Evolutionary conservation across 2,329 filamentous ascomycete species (phyloP).

Genomic region (Aschersonia sp.): DNA sequence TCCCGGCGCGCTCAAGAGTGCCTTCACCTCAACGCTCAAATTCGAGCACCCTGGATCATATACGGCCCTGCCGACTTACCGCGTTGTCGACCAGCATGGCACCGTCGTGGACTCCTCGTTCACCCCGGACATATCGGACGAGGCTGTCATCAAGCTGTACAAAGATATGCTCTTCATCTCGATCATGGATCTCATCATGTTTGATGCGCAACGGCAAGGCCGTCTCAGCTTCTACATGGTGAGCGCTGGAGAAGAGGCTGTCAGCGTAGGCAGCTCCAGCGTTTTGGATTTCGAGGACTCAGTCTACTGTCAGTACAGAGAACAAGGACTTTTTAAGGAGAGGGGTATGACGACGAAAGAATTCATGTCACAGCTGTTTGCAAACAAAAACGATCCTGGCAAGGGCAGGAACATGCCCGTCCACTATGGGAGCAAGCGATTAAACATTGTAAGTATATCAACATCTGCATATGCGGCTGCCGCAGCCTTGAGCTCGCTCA

Average conservation of each 20-base stretch:
- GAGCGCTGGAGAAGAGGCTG: slow-evolving; percentile 85
- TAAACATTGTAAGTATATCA: slow-evolving; percentile 58
- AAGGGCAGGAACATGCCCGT: slow-evolving; percentile 92
- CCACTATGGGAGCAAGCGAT: slow-evolving; percentile 74
- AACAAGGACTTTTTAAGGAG: slow-evolving; percentile 81
- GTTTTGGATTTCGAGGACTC: slow-evolving; percentile 75
- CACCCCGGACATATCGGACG: slow-evolving; percentile 53
- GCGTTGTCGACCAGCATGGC: slow-evolving; percentile 81
- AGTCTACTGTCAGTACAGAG: slow-evolving; percentile 87
- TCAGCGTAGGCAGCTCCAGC: slow-evolving; percentile 77
- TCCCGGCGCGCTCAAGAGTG: slow-evolving; percentile 87
- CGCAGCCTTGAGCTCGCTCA: no score
- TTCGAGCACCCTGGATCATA: slow-evolving; percentile 63
- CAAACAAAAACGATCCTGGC: slow-evolving; percentile 68
- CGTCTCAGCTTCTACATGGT: slow-evolving; percentile 95
- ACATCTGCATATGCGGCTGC: background rate
- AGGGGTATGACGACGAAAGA: slow-evolving; percentile 75
- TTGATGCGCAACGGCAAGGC: slow-evolving; percentile 92
- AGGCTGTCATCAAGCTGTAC: slow-evolving; percentile 44
- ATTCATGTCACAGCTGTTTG: slow-evolving; percentile 93
- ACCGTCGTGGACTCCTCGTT: slow-evolving; percentile 62
- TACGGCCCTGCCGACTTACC: slow-evolving; percentile 76
- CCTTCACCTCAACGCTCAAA: slow-evolving; percentile 67
- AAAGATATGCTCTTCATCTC: slow-evolving; percentile 52
- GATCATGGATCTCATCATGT: slow-evolving; percentile 96